Base-by-base conservation (phyloP, 1,139 yeast genomes). In the Hanseniaspora uvarum region DNA sequence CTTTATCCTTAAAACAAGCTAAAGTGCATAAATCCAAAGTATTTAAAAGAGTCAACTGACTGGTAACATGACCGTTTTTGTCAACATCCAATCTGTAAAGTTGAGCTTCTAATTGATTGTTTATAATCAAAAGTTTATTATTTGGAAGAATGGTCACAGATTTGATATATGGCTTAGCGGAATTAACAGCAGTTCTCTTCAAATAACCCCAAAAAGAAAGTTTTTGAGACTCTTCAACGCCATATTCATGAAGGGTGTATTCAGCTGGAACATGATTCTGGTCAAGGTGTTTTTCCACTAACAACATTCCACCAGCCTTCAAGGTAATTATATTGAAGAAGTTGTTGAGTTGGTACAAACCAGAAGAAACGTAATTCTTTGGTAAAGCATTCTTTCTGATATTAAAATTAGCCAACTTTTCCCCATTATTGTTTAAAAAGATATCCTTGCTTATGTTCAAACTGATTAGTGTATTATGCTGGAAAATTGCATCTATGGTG, bases 251-350 rank as follows among this genome's bases (percentile, higher is more conserved):
- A 6, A 28, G 26, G 16, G 33, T 26, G 14, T 30, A 41, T 12
- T 41, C 24, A 28, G 11, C 11, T 28, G 46, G 34, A 26, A 41
- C 16, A 12, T 30, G 12, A 5, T 19, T 41, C 11, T 6, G 21
- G n/a, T 41, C 46, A 10, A 41, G n/a, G 3, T 28, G 23, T 11
- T 41, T 41, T 28, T 41, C 46, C 5, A 26, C 46, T 21, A 49
- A 23, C 8, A 49, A 14, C 28, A 49, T 34, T 26, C 53, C 53
- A 21, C 53, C 47, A 19, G 44, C 16, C 16, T 49, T 36, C 30
- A 41, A 14, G 6, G 53, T 30, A 3, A 50, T 36, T n/a, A 43
- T 6, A n/a, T 50, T 50, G 11, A 31, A 19, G 16, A 41, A 36
- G 21, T 50, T 50, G n/a, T 50, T 50, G 11, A 43, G 4, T 23